Percentiles rank a stretch among this genome's conserved stretches.
These are phyloP conservation scores for Botrytis fragariae DNA, from an alignment of 2,329 filamentous ascomycete genomes.

Conservation along the genomic window DNA sequence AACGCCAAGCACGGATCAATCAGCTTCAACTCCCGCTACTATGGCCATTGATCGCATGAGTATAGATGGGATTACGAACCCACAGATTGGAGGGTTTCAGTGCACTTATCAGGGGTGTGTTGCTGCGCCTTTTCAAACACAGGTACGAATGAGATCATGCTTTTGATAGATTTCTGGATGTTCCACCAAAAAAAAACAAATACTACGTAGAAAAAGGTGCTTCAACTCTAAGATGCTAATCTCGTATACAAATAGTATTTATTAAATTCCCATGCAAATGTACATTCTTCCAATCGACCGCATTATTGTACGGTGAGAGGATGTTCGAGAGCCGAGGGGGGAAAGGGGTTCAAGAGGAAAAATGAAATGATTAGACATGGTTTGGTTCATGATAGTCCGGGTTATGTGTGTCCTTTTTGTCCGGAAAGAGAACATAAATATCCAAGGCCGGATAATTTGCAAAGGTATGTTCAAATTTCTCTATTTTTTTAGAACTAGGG, in stretches of 20 bases:
- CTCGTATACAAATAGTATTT: slow-evolving; percentile 50
- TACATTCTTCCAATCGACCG: slow-evolving; percentile 63
- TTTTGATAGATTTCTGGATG: background rate
- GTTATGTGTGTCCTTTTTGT: slow-evolving; percentile 95
- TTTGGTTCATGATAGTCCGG: slow-evolving; percentile 88
- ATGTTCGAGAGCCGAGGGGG: slow-evolving; percentile 61
- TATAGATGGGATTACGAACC: slow-evolving; percentile 57
- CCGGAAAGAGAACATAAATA: slow-evolving; percentile 92
- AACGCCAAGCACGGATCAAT: slow-evolving; percentile 48
- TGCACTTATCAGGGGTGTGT: slow-evolving; percentile 65
- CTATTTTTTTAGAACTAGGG: background rate
- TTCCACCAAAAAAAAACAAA: too few species aligned
- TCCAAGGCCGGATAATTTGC: slow-evolving; percentile 90
- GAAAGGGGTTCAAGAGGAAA: slow-evolving; percentile 69
- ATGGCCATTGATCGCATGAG: slow-evolving; percentile 54
- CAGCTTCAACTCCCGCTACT: slow-evolving; percentile 44
- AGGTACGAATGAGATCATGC: slow-evolving; percentile 44
- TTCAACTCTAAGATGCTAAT: background rate
- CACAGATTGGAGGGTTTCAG: slow-evolving; percentile 52
- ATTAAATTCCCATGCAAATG: slow-evolving; percentile 75
- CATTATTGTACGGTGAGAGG: slow-evolving; percentile 64
- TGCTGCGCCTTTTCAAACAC: slow-evolving; percentile 73
- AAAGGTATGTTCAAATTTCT: slow-evolving; percentile 60
- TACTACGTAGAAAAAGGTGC: background rate
- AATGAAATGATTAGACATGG: slow-evolving; percentile 76